phyloP scores from a whole-genome alignment of 1,284 basidiomycete genomes.

The Singerocomus inundabilis region DNA sequence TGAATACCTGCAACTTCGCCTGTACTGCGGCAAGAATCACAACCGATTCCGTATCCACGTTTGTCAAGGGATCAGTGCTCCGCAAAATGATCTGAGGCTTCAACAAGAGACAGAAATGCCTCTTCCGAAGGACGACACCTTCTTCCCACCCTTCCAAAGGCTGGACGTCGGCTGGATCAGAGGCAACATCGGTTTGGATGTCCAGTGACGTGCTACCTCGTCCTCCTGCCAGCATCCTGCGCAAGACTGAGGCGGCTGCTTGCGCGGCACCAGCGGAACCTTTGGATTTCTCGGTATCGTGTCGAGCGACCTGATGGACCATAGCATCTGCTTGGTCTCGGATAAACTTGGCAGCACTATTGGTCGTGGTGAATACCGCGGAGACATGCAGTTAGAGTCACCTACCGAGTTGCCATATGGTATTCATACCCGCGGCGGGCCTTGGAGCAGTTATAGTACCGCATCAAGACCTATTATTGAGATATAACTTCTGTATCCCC shows the following conservation, averaged over 20 bases:
- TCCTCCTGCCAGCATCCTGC: slow-evolving; percentile 58
- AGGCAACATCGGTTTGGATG: slow-evolving; percentile 31
- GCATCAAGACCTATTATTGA: slow-evolving; percentile 67
- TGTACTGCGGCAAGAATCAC: slow-evolving; percentile 83
- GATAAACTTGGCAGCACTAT: slow-evolving; percentile 80
- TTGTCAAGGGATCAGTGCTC: slow-evolving; percentile 40
- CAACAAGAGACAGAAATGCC: slow-evolving; percentile 80
- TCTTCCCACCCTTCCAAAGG: slow-evolving; percentile 73
- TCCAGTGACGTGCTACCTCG: slow-evolving; percentile 47
- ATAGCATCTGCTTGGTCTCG: slow-evolving; percentile 69
- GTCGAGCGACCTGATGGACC: slow-evolving; percentile 34
- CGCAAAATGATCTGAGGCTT: slow-evolving; percentile 90
- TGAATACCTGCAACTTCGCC: slow-evolving; percentile 78
- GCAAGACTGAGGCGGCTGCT: slow-evolving; percentile 59
- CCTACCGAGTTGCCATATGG: slow-evolving; percentile 82
- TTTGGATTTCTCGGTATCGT: slow-evolving; percentile 36
- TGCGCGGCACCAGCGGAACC: slow-evolving; percentile 47
- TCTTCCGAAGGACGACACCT: slow-evolving; percentile 63
- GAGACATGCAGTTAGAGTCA: slow-evolving; percentile 7
- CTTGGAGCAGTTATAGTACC: slow-evolving; percentile 87
- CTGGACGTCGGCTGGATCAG: slow-evolving; percentile 40
- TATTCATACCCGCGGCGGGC: slow-evolving; percentile 81
- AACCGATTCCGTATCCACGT: slow-evolving; percentile 59
- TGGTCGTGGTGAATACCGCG: slow-evolving; percentile 7
- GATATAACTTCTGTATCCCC: slow-evolving; percentile 5